Evolutionary conservation across 2,329 filamentous ascomycete genomes (phyloP).

Genomic region (Nemania sp.): DNA sequence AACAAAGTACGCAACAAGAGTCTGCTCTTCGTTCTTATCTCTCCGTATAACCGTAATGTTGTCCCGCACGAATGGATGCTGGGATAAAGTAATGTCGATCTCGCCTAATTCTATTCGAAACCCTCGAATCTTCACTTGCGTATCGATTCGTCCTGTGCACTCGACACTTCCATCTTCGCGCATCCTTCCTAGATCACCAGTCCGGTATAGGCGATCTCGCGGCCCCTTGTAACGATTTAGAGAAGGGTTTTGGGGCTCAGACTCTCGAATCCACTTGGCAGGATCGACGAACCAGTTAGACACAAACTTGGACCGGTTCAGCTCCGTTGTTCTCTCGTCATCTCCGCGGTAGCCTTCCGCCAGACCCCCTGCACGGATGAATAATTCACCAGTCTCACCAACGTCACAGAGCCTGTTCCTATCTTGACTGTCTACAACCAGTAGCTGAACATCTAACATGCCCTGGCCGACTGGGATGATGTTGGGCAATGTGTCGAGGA

Average conservation of each 20-base stretch:
- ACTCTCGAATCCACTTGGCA: conserved; percentile 68
- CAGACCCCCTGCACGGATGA: conserved; percentile 67
- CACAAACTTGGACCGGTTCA: conserved; percentile 65
- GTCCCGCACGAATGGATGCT: conserved; percentile 76
- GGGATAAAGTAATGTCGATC: conserved; percentile 81
- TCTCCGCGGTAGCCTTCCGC: conserved; percentile 66
- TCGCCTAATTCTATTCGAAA: conserved; percentile 95
- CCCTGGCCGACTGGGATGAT: conserved; percentile 82
- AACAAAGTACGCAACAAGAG: conserved; percentile 86
- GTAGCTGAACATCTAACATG: conserved; percentile 85
- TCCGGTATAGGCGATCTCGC: conserved; percentile 83
- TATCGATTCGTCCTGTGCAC: conserved; percentile 73
- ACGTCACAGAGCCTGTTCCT: conserved; percentile 71
- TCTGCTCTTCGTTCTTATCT: conserved; percentile 83
- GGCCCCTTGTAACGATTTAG: conserved; percentile 77
- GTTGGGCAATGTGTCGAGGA: conserved; percentile 56
- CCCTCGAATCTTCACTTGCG: conserved; percentile 93
- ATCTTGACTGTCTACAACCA: conserved; percentile 75
- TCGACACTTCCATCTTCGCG: conserved; percentile 24
- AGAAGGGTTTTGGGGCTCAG: conserved; percentile 69
- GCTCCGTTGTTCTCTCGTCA: conserved; percentile 59
- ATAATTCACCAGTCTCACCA: conserved; percentile 84
- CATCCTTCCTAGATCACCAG: conserved; percentile 76
- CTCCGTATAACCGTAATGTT: conserved; percentile 83
- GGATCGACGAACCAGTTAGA: conserved; percentile 84